phyloP scores from a whole-genome alignment of 1,284 basidiomycete genomes.

The Sanghuangporus weigelae region DNA sequence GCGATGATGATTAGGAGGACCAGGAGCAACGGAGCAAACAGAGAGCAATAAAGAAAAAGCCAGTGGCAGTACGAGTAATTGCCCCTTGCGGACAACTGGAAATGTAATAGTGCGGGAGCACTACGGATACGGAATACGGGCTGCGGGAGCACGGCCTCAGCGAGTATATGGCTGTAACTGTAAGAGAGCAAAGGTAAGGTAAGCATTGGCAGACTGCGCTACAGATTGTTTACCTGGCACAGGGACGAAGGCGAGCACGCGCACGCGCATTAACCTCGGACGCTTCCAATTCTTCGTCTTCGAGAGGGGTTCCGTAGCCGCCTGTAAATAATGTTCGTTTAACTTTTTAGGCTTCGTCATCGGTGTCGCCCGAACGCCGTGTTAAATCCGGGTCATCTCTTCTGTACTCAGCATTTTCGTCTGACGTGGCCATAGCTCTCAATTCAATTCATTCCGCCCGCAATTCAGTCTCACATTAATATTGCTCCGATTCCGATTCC shows the following conservation, averaged over 20 bases:
- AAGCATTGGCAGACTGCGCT: neutral
- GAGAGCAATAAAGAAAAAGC: neutral
- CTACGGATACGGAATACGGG: neutral
- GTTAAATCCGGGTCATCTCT: slow-evolving; percentile 14
- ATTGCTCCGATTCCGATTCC: no score
- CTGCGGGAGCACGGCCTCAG: neutral
- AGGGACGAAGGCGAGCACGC: no score
- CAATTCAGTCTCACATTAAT: no score
- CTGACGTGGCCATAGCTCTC: neutral
- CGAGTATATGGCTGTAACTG: no score
- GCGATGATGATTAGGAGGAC: neutral
- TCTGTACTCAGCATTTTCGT: neutral
- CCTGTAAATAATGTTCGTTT: neutral
- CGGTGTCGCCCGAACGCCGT: slow-evolving; percentile 7
- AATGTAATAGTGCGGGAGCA: neutral
- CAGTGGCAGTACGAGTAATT: neutral
- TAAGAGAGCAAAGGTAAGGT: neutral
- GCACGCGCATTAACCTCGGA: neutral
- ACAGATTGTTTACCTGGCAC: neutral
- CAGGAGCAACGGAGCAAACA: neutral
- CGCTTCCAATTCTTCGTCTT: neutral
- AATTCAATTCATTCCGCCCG: neutral
- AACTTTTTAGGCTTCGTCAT: slow-evolving; percentile 15
- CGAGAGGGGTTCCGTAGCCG: neutral
- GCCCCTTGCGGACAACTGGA: neutral